Base-by-base conservation (phyloP, 1,284 basidiomycete genomes). In the Rhodotorula sp. region DNA sequence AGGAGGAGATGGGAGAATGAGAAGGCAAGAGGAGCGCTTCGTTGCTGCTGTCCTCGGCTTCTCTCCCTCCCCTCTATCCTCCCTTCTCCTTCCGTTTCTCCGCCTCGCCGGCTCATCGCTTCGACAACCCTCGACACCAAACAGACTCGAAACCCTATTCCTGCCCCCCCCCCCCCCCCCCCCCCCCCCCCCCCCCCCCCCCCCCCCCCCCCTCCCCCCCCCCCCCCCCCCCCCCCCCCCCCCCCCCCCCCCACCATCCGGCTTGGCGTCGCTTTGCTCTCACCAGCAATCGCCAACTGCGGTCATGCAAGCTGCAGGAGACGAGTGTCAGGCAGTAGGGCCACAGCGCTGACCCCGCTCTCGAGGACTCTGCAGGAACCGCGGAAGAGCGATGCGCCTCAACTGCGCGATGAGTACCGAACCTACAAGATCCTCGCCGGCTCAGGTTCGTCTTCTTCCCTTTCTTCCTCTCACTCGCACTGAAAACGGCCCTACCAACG, bases 371-470 rank as follows among this genome's bases (percentile, higher is more conserved):
- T 66, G 48, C 79, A 94, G 91, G 92, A 96, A 86, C 93, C 93
- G 22, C 85, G 93, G 77, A 97, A 98, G 83, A 92, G 92, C 39
- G 94, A 97, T 82, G 94, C 94, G 17, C 94, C 94, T 51, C 94
- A 97, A 81, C 85, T 98, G 34, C 86, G 94, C 70, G 94, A 98
- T 81, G 94, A 98, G 84, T 97, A 94, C 84, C 88, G 94, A 72
- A 93, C 92, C 54, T 98, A 98, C 84, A 92, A 94, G 81, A 96
- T 96, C 78, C 84, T 98, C 56, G 87, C 89, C 65, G 93, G 93
- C 70, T 94, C 90, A 80, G 86, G 92, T 94, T 79, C 82, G 92
- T 90, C 27, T 68, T 46, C 58, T 55, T 54, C 66, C 58, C 36
- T 72, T 64, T 75, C 57, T 71, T 55, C 10, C 52, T 29, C 7